phyloP scores from a whole-genome alignment of 805 yeast species.

The Candida alai region DNA sequence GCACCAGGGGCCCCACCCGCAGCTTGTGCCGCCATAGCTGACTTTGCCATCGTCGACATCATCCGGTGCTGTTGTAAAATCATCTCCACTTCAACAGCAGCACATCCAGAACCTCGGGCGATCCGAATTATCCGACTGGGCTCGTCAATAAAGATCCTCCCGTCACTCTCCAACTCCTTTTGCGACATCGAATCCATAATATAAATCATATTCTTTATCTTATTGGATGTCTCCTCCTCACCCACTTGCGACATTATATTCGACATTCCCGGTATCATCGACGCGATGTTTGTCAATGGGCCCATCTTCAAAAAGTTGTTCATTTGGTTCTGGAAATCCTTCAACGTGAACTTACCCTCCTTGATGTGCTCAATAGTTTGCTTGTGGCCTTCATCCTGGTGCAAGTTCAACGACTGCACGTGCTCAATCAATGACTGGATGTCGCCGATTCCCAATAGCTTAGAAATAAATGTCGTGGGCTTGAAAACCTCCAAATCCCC shows the following conservation, averaged over 20 bases:
- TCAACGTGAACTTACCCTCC: slow-evolving; percentile 89
- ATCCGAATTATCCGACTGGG: slow-evolving; percentile 86
- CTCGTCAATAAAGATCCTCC: slow-evolving; percentile 69
- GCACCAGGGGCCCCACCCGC: slow-evolving; percentile 17
- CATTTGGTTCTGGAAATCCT: slow-evolving; percentile 93
- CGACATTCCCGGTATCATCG: slow-evolving; percentile 91
- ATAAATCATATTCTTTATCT: slow-evolving; percentile 82
- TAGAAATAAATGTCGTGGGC: slow-evolving; percentile 86
- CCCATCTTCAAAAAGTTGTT: slow-evolving; percentile 96
- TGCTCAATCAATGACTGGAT: slow-evolving; percentile 92
- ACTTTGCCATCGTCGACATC: slow-evolving; percentile 91
- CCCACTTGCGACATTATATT: slow-evolving; percentile 82
- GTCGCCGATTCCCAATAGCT: slow-evolving; percentile 92
- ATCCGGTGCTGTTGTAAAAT: slow-evolving; percentile 84
- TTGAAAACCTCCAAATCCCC: slow-evolving; percentile 89
- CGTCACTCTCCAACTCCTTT: slow-evolving; percentile 87
- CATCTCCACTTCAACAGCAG: slow-evolving; percentile 90
- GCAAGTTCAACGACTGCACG: slow-evolving; percentile 77
- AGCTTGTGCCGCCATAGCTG: slow-evolving; percentile 45
- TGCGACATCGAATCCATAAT: slow-evolving; percentile 96
- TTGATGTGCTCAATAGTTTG: slow-evolving; percentile 88
- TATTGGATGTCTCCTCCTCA: slow-evolving; percentile 84
- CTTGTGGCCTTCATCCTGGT: slow-evolving; percentile 66
- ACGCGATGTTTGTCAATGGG: slow-evolving; percentile 87
- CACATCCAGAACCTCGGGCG: slow-evolving; percentile 91